Evolutionary conservation across 352 stramenopile species (phyloP).

Genomic region (Globisporangium middletonii): DNA sequence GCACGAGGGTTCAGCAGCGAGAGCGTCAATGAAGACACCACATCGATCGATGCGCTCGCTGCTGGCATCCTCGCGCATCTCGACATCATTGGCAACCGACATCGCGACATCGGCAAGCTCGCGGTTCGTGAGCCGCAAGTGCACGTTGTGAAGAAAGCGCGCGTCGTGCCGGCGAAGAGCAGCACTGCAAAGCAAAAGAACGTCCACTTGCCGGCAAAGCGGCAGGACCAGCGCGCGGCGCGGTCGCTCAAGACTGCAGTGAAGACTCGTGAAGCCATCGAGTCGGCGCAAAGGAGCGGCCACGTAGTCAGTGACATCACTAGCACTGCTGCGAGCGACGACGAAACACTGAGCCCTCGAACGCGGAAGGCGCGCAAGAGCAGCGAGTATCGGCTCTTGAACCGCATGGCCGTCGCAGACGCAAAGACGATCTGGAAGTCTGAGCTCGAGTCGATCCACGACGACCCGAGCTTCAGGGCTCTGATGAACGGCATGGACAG

Average conservation of each 20-base stretch:
- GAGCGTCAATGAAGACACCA: background rate
- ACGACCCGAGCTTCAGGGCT: constrained; percentile 23
- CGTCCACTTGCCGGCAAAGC: constrained; percentile 27
- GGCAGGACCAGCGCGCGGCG: constrained; percentile 47
- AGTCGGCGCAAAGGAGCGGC: constrained; percentile 17
- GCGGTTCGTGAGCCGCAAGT: constrained; percentile 42
- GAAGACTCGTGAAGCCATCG: constrained; percentile 38
- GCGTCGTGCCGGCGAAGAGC: constrained; percentile 20
- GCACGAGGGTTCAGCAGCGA: background rate
- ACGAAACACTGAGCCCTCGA: constrained; percentile 12
- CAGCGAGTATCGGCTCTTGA: constrained; percentile 46
- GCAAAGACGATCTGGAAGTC: constrained; percentile 46
- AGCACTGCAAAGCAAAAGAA: constrained; percentile 31
- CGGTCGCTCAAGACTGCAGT: constrained; percentile 38
- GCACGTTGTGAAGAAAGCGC: constrained; percentile 33
- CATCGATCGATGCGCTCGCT: constrained; percentile 28
- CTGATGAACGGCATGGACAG: constrained; percentile 4
- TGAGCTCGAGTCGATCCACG: constrained; percentile 41
- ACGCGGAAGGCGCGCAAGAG: constrained; percentile 34
- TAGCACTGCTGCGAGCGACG: background rate
- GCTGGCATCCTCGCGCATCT: constrained; percentile 45
- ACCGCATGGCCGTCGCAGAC: constrained; percentile 44
- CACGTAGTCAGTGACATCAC: background rate
- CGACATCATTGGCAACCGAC: constrained; percentile 62
- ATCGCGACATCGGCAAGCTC: constrained; percentile 56